Evolutionary conservation across 1,139 yeast genomes (phyloP).

Genomic region (Yamadazyma triangularis): DNA sequence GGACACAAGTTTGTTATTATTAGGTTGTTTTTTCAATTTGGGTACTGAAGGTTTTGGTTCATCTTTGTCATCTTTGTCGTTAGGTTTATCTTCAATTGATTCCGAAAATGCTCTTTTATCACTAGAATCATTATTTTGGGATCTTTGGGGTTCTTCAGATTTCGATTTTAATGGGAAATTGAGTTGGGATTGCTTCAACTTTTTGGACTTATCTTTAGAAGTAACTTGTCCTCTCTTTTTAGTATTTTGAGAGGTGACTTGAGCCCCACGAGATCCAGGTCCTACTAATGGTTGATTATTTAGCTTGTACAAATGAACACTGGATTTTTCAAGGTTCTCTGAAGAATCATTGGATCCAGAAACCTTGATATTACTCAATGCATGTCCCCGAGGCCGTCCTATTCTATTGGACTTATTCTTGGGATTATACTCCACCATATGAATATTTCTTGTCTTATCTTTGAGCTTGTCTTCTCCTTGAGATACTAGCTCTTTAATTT

Average conservation of each 20-base stretch:
- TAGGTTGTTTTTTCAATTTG: slow-evolving; percentile 2
- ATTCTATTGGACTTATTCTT: slow-evolving; percentile 26
- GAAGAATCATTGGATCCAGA: slow-evolving; percentile 20
- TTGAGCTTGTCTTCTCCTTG: background rate
- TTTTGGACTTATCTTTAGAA: slow-evolving; percentile 16
- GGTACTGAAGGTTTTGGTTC: too few relatives aligned
- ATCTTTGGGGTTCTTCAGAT: too few relatives aligned
- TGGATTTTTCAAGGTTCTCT: slow-evolving; percentile 28
- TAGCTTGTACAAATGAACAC: slow-evolving; percentile 32
- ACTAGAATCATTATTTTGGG: too few relatives aligned
- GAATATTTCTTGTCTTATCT: slow-evolving; percentile 3
- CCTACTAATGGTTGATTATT: slow-evolving; percentile 38
- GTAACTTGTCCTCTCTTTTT: slow-evolving; percentile 14
- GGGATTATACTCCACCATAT: slow-evolving; percentile 33
- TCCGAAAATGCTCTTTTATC: too few relatives aligned
- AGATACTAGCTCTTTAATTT: slow-evolving; percentile 3
- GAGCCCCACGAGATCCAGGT: slow-evolving; percentile 45
- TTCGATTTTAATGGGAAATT: background rate
- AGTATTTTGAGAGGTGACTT: background rate
- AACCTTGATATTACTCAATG: slow-evolving; percentile 12
- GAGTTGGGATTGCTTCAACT: slow-evolving; percentile 13
- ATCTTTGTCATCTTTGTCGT: too few relatives aligned
- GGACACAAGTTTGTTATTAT: slow-evolving; percentile 2
- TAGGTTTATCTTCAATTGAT: background rate
- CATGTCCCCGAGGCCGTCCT: slow-evolving; percentile 34